Evolutionary conservation across 768 basidiomycete genomes (phyloP), one percentile per base, ranked within the genome.

Genomic region (Erythrobasidium yunnanense): DNA sequence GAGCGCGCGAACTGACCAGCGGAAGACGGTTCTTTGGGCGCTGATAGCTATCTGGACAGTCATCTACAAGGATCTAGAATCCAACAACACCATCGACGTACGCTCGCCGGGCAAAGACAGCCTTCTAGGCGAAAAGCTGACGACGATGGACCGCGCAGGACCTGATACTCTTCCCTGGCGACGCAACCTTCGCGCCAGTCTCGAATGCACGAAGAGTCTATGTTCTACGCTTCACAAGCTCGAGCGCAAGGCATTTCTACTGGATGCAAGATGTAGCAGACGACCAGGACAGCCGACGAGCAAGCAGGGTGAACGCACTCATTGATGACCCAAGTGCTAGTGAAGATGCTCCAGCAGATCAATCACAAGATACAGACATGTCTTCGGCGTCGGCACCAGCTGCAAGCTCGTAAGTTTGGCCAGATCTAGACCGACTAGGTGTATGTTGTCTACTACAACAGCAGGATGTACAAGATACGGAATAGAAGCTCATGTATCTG

Each of bases 81-180:
- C 49, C 30, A 51, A 67, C 33, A 22, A 35, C 13, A 42, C 33
- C 23, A 53, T 62, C 66, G 66, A 63, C 35, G 55, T 32, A 30
- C 5, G 56, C 49, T 11, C 2, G 54, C 34, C 38, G 23, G 23
- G 5, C 13, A 7, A 4, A 4, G 2, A 54, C 34, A 54, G 4
- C 20, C 52, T 4, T 5, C 22, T 54, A n/a, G 13, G n/a, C 29
- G n/a, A n/a, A n/a, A 18, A 20, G n/a, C 15, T 27, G 29, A 22
- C 20, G 8, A 52, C 50, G 22, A 52, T 15, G 50, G 22, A 15
- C 42, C 22, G 1, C 34, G 8, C 69, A 71, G 32, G 71, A 71
- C 62, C 55, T 72, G 29, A 71, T 73, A 67, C 55, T 73, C 51
- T 73, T 72, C 65, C 71, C 69, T 2, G 67, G 65, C 22, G 73